Base-by-base conservation (phyloP, 106 monocot genomes). In the Dendrobium chrysotoxum region DNA sequence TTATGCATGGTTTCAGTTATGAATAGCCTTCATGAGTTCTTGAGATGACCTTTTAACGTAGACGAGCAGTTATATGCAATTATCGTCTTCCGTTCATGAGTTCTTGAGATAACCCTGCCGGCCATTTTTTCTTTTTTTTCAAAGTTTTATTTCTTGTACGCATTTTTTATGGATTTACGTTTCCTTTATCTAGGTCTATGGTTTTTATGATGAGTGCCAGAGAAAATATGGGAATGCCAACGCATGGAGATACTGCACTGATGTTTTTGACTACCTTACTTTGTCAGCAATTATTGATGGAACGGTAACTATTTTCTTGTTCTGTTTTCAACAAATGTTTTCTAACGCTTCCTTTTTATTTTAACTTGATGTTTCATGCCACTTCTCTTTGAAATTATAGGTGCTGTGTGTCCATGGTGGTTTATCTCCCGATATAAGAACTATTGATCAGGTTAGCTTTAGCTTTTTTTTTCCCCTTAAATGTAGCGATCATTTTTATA, bases 141-240 rank as follows among this genome's bases (percentile, higher is more conserved):
- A 65, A 35, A 35, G 26, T 65, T n/a, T 23, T 23, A 31, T 71
- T 50, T 71, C 38, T 12, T 71, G n/a, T 75, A 21, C n/a, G 40
- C 41, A 38, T 75, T 30, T 75, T 41, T 75, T 44, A 75, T 40
- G 40, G 41, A 18, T 75, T 42, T 75, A 44, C 41, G 42, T 42
- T 42, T 41, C 4, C 1, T 13, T 64, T 45, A 68, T 87, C 28
- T 53, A 96, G 96, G 96, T 96, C 17, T 96, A 96, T 86, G 96
- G 96, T 38, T 96, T 96, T 84, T 96, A 96, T 87, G 96, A 96
- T 81, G 96, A 96, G 76, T 96, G 96, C 77, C 96, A 96, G 83
- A 88, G 96, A 77, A 96, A 96, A 79, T 96, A 96, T 86, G 96
- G 96, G 79, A 96, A 96, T 88, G 96, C 96, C 41, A 96, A 96